Evolutionary conservation across 2,329 filamentous ascomycete species (phyloP).

Genomic region (Monosporascus ibericus): DNA sequence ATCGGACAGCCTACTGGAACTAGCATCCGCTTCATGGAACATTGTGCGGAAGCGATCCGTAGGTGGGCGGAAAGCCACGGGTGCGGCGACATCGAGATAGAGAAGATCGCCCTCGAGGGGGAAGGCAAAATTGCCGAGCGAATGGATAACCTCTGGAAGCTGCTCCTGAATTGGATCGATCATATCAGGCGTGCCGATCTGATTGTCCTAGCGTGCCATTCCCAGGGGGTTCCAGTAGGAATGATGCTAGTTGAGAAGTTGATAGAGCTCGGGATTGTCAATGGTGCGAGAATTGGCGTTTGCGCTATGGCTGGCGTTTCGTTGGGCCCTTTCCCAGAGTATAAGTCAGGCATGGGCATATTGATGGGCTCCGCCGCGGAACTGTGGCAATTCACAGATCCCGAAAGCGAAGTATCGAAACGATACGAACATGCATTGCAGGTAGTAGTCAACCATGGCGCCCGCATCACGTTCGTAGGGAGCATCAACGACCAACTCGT

Average conservation of each 20-base stretch:
- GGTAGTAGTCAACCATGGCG: slow-evolving; percentile 69
- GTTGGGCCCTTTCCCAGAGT: slow-evolving; percentile 86
- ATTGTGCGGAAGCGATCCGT: slow-evolving; percentile 76
- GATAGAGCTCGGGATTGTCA: slow-evolving; percentile 82
- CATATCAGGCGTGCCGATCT: slow-evolving; percentile 83
- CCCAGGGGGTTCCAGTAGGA: slow-evolving; percentile 89
- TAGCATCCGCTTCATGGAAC: slow-evolving; percentile 85
- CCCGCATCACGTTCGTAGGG: slow-evolving; percentile 79
- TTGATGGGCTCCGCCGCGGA: slow-evolving; percentile 89
- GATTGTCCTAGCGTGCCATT: slow-evolving; percentile 87
- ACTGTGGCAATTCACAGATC: slow-evolving; percentile 86
- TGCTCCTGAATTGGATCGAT: slow-evolving; percentile 91
- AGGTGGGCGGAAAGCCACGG: slow-evolving; percentile 73
- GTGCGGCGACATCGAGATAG: slow-evolving; percentile 71
- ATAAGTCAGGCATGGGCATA: slow-evolving; percentile 78
- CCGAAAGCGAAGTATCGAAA: slow-evolving; percentile 73
- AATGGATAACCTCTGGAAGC: slow-evolving; percentile 88
- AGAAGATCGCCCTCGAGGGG: slow-evolving; percentile 90
- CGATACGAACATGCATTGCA: slow-evolving; percentile 73
- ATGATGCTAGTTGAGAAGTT: slow-evolving; percentile 90
- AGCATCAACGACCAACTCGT: slow-evolving; percentile 97
- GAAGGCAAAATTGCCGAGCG: slow-evolving; percentile 88
- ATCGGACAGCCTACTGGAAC: slow-evolving; percentile 94
- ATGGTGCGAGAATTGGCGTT: slow-evolving; percentile 70
- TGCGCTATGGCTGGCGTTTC: slow-evolving; percentile 88